These are phyloP conservation scores for Puya raimondii DNA, from an alignment of 176 grass and related monocot species.

Conservation along the genomic window DNA sequence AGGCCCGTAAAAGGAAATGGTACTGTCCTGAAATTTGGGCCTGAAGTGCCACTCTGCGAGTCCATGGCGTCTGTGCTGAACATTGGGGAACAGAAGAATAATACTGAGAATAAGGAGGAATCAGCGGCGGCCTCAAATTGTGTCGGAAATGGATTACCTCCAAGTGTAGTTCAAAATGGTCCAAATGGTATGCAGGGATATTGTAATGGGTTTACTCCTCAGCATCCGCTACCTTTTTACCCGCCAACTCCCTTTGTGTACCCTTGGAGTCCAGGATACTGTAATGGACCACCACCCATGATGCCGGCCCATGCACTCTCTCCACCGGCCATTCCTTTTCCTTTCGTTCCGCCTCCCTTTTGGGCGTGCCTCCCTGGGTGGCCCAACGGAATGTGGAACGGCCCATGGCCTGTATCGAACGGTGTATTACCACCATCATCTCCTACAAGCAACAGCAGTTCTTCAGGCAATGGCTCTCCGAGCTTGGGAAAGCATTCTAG, in stretches of 20 bases:
- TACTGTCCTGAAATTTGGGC: slow-evolving; percentile 67
- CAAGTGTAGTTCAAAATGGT: slow-evolving; percentile 8
- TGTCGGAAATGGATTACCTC: slow-evolving; percentile 14
- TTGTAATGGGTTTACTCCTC: slow-evolving; percentile 39
- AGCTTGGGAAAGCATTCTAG: slow-evolving; percentile 80
- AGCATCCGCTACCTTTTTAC: slow-evolving; percentile 49
- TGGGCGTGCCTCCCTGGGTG: slow-evolving; percentile 60
- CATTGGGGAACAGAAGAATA: slow-evolving; percentile 45
- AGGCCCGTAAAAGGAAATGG: slow-evolving; percentile 29
- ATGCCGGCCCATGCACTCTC: slow-evolving; percentile 30
- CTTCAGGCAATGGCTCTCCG: slow-evolving; percentile 59
- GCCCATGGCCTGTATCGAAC: slow-evolving; percentile 29
- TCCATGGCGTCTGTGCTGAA: slow-evolving; percentile 71
- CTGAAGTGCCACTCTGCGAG: slow-evolving; percentile 71
- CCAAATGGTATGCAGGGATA: slow-evolving; percentile 36
- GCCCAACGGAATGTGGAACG: slow-evolving; percentile 41
- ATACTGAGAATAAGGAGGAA: slow-evolving; percentile 38
- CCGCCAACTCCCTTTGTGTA: slow-evolving; percentile 62
- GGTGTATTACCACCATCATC: slow-evolving; percentile 37
- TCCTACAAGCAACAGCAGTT: slow-evolving; percentile 52
- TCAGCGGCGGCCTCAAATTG: slow-evolving; percentile 29
- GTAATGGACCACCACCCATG: slow-evolving; percentile 38
- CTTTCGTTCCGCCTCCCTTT: slow-evolving; percentile 56
- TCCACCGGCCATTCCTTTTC: slow-evolving; percentile 52
- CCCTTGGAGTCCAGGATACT: slow-evolving; percentile 53